A percentile compares a stretch with the other conserved stretches of the same genome.
phyloP scores from a whole-genome alignment of 495 filamentous ascomycete species.

The Cetradonia linearis region DNA sequence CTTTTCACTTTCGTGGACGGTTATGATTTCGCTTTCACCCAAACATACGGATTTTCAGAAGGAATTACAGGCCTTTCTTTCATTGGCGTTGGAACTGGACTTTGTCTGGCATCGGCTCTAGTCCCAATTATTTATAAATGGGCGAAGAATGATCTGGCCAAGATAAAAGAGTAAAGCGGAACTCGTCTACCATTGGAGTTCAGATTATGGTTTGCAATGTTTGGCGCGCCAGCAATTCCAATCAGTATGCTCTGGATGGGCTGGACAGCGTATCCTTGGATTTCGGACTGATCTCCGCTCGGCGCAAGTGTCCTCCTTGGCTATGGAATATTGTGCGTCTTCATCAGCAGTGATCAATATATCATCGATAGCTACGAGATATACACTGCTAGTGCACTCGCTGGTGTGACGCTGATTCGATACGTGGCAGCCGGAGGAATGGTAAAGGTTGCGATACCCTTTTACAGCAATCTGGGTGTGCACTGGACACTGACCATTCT shows the following conservation, averaged over 20 bases:
- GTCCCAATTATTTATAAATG: constrained; percentile 46
- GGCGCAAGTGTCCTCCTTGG: constrained; percentile 42
- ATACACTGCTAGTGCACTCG: constrained; percentile 38
- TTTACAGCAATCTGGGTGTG: constrained; percentile 45
- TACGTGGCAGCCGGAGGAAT: constrained; percentile 44
- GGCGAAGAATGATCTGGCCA: constrained; percentile 40
- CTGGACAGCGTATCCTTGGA: constrained; percentile 41
- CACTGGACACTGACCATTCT: constrained; percentile 49
- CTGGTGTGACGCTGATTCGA: constrained; percentile 40
- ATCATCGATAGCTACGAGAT: constrained; percentile 46
- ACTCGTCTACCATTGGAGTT: constrained; percentile 43
- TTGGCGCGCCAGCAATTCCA: constrained; percentile 46
- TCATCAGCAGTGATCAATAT: constrained; percentile 45
- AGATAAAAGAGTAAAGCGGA: constrained; percentile 29
- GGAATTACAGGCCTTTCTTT: constrained; percentile 50
- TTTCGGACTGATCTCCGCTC: constrained; percentile 47
- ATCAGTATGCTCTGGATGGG: constrained; percentile 55
- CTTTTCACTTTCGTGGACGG: constrained; percentile 59
- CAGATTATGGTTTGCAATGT: constrained; percentile 48
- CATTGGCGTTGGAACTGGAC: constrained; percentile 47
- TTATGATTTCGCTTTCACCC: constrained; percentile 53
- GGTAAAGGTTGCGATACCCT: constrained; percentile 38
- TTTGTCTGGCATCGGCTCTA: constrained; percentile 36
- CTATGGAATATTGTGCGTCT: constrained; percentile 44
- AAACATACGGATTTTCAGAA: constrained; percentile 43